Evolutionary conservation across 495 filamentous ascomycete species (phyloP).

Genomic region (Platismatia glauca): DNA sequence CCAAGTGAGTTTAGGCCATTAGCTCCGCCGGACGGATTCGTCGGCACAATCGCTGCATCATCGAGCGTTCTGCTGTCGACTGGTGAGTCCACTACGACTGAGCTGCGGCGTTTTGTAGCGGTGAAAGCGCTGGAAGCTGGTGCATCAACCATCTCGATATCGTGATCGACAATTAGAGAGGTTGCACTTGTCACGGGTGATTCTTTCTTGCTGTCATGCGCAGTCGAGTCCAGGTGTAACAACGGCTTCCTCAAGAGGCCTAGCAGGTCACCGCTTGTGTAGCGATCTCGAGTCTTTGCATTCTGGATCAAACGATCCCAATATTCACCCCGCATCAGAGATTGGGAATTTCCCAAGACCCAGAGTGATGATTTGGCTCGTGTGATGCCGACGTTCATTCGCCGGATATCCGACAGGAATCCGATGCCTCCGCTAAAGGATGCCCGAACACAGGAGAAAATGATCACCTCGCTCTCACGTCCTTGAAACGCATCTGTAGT

Average conservation of each 20-base stretch:
- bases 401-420: slow-evolving; percentile 94
- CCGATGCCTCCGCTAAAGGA: slow-evolving; percentile 83
- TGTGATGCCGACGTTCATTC: slow-evolving; percentile 98
- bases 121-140: slow-evolving; percentile 8
- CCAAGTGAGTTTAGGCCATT: slow-evolving; percentile 37
- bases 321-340: slow-evolving; percentile 76
- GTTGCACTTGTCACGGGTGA: slow-evolving; percentile 26
- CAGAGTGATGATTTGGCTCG: slow-evolving; percentile 92
- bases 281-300: slow-evolving; percentile 62
- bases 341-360: slow-evolving; percentile 85
- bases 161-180: slow-evolving; percentile 20
- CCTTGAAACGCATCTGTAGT: slow-evolving; percentile 98
- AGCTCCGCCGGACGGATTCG: slow-evolving; percentile 38
- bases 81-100: slow-evolving; percentile 21
- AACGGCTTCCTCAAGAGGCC: slow-evolving; percentile 43
- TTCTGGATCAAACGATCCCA: slow-evolving; percentile 81
- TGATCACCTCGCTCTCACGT: slow-evolving; percentile 92
- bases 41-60: slow-evolving; percentile 18
- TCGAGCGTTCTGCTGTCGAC: not conserved
- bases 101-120: slow-evolving; percentile 25
- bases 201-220: not conserved
- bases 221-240: slow-evolving; percentile 20
- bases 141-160: slow-evolving; percentile 42
- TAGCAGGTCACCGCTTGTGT: slow-evolving; percentile 61
- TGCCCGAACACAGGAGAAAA: slow-evolving; percentile 95